phyloP scores from a whole-genome alignment of 345 rosid species.

The Hibiscus tridactylites region DNA sequence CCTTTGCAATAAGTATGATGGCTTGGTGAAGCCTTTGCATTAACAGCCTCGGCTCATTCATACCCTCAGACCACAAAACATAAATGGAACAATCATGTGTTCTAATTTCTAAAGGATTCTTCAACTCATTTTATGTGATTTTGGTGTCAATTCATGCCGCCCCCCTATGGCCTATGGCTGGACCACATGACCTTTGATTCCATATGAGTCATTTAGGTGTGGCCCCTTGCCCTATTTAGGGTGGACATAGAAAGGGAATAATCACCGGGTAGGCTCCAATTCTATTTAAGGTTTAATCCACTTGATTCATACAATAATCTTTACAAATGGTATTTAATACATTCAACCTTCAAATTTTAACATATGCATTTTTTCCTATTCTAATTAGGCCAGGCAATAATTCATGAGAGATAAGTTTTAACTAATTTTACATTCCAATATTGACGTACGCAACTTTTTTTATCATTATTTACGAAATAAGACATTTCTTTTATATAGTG shows the following conservation, averaged over 20 bases:
- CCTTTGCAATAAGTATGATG: neutral
- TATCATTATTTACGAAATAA: no score
- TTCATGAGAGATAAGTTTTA: no score
- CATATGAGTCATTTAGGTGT: neutral
- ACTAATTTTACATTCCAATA: no score
- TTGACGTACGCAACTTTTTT: no score
- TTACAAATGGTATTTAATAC: no score
- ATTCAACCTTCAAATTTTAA: no score
- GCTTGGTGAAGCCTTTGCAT: neutral
- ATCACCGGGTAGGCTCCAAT: no score
- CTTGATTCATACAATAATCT: neutral
- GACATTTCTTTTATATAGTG: no score
- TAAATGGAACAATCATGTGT: neutral
- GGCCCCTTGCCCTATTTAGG: neutral
- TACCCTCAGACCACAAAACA: neutral
- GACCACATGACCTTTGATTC: neutral
- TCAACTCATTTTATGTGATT: neutral
- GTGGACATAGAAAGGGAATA: neutral
- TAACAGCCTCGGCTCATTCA: neutral
- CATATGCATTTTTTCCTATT: neutral
- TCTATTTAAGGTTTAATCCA: no score
- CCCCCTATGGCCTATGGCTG: constrained; percentile 2
- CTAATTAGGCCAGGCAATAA: no score
- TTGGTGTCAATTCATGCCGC: neutral
- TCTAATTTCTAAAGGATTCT: neutral